Percentiles rank a stretch among this genome's conserved stretches.
Evolutionary conservation across 495 filamentous ascomycete species (phyloP).

Genomic region (Mytilinidion resinicola): DNA sequence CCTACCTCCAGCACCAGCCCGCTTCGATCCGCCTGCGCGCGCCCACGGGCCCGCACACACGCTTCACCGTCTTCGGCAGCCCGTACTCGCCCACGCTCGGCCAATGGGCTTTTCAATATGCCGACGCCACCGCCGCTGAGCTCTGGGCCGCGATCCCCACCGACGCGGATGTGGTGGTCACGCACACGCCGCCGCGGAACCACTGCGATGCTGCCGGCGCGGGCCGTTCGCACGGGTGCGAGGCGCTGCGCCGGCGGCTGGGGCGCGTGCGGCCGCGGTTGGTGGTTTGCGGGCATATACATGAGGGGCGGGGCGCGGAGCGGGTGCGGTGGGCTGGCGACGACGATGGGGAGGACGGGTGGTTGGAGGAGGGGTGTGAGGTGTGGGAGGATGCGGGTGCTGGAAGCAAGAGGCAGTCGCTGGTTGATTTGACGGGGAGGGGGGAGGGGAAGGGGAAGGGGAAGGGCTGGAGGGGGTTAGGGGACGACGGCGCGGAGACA

Average conservation of each 20-base stretch:
- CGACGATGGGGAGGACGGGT: conserved; percentile 17
- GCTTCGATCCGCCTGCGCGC: conserved; percentile 51
- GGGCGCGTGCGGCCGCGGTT: conserved; percentile 32
- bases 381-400: conserved; percentile 43
- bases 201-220: conserved; percentile 28
- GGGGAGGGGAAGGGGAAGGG: conserved; percentile 20
- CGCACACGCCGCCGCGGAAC: conserved; percentile 35
- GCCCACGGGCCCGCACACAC: conserved; percentile 54
- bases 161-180: conserved; percentile 35
- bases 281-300: conserved; percentile 36
- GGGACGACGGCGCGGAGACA: conserved; percentile 36
- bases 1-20: conserved; percentile 60
- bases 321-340: conserved; percentile 50
- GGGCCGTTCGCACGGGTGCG: conserved; percentile 30
- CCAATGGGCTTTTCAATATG: conserved; percentile 69
- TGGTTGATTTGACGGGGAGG: conserved; percentile 52
- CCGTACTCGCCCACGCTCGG: conserved; percentile 60
- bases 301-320: conserved; percentile 42
- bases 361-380: conserved; percentile 31
- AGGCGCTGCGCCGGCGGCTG: conserved; percentile 22
- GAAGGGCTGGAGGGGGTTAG: conserved; percentile 36
- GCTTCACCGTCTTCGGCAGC: conserved; percentile 70
- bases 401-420: conserved; percentile 52
- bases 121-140: conserved; percentile 39
- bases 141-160: conserved; percentile 43